These are phyloP conservation scores for Astragalus membranaceus DNA, from an alignment of 306 rosid species.

Conservation along the genomic window DNA sequence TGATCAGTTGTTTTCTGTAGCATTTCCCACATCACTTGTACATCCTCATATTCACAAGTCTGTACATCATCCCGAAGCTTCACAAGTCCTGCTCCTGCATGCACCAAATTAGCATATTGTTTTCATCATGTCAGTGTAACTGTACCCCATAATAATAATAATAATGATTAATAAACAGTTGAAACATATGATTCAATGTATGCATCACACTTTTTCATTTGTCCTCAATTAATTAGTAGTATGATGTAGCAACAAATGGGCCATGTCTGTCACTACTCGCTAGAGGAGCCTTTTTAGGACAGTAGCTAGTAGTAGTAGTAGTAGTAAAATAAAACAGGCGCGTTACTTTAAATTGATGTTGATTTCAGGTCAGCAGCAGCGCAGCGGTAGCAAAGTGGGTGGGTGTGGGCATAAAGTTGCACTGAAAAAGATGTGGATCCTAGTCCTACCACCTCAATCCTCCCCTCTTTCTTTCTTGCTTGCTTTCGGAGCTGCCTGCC, in stretches of 20 bases:
- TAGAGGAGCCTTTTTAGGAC: neutral
- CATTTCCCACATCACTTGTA: slow-evolving; percentile 94
- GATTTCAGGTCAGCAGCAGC: neutral
- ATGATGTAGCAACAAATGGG: too few relatives aligned
- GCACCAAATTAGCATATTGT: neutral
- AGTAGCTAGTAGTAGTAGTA: neutral
- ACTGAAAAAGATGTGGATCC: slow-evolving; percentile 38
- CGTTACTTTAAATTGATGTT: neutral
- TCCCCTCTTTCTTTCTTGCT: slow-evolving; percentile 23
- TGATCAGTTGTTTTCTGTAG: slow-evolving; percentile 13
- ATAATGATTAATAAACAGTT: too few relatives aligned
- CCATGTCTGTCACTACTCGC: too few relatives aligned
- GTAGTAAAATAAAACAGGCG: neutral
- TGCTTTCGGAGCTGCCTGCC: too few relatives aligned
- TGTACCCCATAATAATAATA: too few relatives aligned
- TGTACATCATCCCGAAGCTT: slow-evolving; percentile 73
- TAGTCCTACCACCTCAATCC: neutral
- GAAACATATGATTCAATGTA: too few relatives aligned
- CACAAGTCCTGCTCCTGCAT: slow-evolving; percentile 35
- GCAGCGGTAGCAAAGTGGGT: neutral
- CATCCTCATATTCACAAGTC: slow-evolving; percentile 75
- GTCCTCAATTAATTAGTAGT: too few relatives aligned
- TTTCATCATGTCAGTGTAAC: neutral
- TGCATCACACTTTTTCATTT: too few relatives aligned
- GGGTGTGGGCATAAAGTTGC: slow-evolving; percentile 27